Base-by-base conservation (phyloP, 177 flowering plant species). In the Telopea speciosissima region DNA sequence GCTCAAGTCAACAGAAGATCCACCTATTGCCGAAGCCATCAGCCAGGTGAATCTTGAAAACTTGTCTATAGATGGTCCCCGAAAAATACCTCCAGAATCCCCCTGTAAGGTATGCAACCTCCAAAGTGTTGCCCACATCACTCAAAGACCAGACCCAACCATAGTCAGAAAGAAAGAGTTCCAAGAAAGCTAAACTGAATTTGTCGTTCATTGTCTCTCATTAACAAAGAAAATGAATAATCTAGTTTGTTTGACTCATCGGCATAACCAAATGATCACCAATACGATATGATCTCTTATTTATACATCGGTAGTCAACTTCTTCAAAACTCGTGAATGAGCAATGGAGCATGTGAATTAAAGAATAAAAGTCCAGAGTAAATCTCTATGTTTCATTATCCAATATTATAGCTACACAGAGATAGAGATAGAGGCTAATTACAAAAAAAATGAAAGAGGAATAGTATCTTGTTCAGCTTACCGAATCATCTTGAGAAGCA, bases 401-500 rank as follows among this genome's bases (percentile, higher is more conserved):
- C 40, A 36, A 36, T 3, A 36, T 36, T 36, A 36, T 49, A 13
- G 13, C 54, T 5, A 49, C 54, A 13, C 54, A 49, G 9, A 49
- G 8, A 44, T 8, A 44, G 9, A 49, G 17, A 12, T 3, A 49
- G 19, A 49, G 19, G 19, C 0, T 13, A 16, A 49, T 49, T 49
- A 49, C 24, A 68, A 17, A 12, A 22, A 22, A 7, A 22, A 68
- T 26, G n/a, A 22, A 8, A 26, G 63, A 67, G 44, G 9, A 49
- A 49, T 49, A 49, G 19, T 16, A 16, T 3, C 54, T 49, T 49
- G 13, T n/a, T 1, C 49, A 63, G 49, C 87, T 80, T 36, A 88
- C 91, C 73, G 90, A 82, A 4, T 87, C 91, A 65, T 87, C 93
- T 16, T 80, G 87, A 17, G 91, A 85, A 72, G 91, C 89, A 0